phyloP scores from a whole-genome alignment of 768 basidiomycete species.

The Hypholoma fasciculare region DNA sequence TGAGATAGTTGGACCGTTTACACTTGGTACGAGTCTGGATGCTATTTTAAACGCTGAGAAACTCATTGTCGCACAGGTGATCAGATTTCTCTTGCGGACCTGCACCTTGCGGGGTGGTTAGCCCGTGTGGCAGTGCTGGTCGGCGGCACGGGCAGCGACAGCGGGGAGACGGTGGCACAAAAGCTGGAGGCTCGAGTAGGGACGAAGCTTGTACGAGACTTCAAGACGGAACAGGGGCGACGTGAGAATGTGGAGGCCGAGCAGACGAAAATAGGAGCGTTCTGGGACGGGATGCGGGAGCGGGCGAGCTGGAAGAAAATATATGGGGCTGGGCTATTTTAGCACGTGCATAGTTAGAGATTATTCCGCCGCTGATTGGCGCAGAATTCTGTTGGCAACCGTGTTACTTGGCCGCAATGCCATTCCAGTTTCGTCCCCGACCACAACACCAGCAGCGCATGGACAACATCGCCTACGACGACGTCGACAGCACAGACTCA shows the following conservation, averaged over 20 bases:
- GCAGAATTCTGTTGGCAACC: not conserved
- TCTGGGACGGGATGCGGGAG: conserved; percentile 70
- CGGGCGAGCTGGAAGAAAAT: conserved; percentile 74
- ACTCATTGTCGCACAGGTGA: conserved; percentile 53
- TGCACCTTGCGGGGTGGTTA: conserved; percentile 81
- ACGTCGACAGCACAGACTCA: conserved; percentile 43
- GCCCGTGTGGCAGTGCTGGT: conserved; percentile 56
- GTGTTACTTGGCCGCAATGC: not conserved
- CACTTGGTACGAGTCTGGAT: conserved; percentile 48
- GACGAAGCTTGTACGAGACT: conserved; percentile 44
- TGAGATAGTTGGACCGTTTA: conserved; percentile 63
- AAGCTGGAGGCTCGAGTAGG: conserved; percentile 56
- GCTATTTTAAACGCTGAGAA: not conserved
- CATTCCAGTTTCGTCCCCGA: conserved; percentile 1
- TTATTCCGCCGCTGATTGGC: no score
- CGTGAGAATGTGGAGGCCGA: conserved; percentile 29
- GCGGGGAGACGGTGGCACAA: conserved; percentile 48
- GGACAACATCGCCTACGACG: conserved; percentile 39
- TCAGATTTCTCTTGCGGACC: conserved; percentile 78
- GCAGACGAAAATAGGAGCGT: conserved; percentile 63
- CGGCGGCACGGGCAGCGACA: conserved; percentile 51
- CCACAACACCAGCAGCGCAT: conserved; percentile 8
- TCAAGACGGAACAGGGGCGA: conserved; percentile 29
- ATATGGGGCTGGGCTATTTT: conserved; percentile 51
- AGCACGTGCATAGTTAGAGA: not conserved